Conservation (phyloP, 495 filamentous ascomycete genomes). For the Tuber calosporum region DNA sequence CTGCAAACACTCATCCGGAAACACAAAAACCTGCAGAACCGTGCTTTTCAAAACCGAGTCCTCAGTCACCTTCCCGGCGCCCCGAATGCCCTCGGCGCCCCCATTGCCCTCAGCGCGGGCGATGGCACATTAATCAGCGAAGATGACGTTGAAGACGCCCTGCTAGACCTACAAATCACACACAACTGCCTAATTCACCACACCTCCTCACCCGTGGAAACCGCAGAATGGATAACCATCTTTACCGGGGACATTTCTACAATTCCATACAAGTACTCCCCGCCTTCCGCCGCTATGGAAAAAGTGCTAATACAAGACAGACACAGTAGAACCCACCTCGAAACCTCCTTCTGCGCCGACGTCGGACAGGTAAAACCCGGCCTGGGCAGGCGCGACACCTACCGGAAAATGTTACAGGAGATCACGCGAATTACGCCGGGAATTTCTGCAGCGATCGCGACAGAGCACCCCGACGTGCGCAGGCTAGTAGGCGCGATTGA, state of each 20-base stretch:
- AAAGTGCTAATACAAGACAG: conserved; percentile 36
- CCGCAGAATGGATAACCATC: conserved; percentile 66
- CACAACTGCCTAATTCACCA: conserved; percentile 67
- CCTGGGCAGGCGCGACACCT: conserved; percentile 60
- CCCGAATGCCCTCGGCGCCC: conserved; percentile 17
- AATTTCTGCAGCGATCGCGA: conserved; percentile 63
- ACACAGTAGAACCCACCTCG: conserved; percentile 40
- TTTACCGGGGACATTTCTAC: conserved; percentile 78
- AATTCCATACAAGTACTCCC: conserved; percentile 57
- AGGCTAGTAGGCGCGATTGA: conserved; percentile 55
- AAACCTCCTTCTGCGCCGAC: conserved; percentile 75
- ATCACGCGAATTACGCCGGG: conserved; percentile 64
- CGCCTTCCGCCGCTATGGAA: background rate
- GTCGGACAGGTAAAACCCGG: conserved; percentile 70
- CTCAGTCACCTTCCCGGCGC: conserved; percentile 28
- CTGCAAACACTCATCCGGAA: conserved; percentile 61
- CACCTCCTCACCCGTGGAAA: conserved; percentile 55
- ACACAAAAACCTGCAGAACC: conserved; percentile 41
- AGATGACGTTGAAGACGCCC: conserved; percentile 64
- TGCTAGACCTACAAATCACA: conserved; percentile 63
- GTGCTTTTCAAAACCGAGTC: conserved; percentile 45
- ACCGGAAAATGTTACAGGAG: conserved; percentile 71
- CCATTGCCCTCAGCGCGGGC: conserved; percentile 46
- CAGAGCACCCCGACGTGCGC: conserved; percentile 54
- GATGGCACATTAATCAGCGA: conserved; percentile 54